Evolutionary conservation across 768 basidiomycete genomes (phyloP).

Genomic region (Kwoniella pini): DNA sequence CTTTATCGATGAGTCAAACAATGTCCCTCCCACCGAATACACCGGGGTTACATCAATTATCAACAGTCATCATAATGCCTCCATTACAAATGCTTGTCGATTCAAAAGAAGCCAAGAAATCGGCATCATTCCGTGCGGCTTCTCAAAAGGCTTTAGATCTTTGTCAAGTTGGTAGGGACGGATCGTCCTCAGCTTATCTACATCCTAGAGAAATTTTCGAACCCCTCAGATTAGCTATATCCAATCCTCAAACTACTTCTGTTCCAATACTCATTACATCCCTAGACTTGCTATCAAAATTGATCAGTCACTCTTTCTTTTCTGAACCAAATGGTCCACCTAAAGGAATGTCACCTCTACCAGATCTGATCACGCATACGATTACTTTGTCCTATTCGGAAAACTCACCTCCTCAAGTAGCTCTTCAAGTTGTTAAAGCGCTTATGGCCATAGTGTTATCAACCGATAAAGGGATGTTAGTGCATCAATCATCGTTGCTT

Average conservation of each 20-base stretch:
- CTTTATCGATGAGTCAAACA: slow-evolving; percentile 40
- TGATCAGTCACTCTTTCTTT: slow-evolving; percentile 97
- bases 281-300: slow-evolving; percentile 94
- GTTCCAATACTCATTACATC: slow-evolving; percentile 96
- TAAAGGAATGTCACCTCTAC: slow-evolving; percentile 70
- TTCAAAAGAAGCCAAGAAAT: slow-evolving; percentile 85
- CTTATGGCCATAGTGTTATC: slow-evolving; percentile 86
- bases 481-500: slow-evolving; percentile 92
- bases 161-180: slow-evolving; percentile 58
- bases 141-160: slow-evolving; percentile 79
- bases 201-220: slow-evolving; percentile 86
- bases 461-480: slow-evolving; percentile 58
- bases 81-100: slow-evolving; percentile 82
- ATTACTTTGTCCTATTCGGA: slow-evolving; percentile 90
- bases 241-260: slow-evolving; percentile 70
- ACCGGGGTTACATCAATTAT: slow-evolving; percentile 40
- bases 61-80: slow-evolving; percentile 59
- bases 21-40: slow-evolving; percentile 16
- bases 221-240: slow-evolving; percentile 89
- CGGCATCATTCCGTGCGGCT: slow-evolving; percentile 75
- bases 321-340: slow-evolving; percentile 74
- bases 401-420: slow-evolving; percentile 82
- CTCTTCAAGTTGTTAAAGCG: slow-evolving; percentile 94
- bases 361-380: slow-evolving; percentile 91
- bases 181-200: slow-evolving; percentile 65